Base-by-base conservation (phyloP, 768 basidiomycete genomes). In the Hydnomerulius pinastri region DNA sequence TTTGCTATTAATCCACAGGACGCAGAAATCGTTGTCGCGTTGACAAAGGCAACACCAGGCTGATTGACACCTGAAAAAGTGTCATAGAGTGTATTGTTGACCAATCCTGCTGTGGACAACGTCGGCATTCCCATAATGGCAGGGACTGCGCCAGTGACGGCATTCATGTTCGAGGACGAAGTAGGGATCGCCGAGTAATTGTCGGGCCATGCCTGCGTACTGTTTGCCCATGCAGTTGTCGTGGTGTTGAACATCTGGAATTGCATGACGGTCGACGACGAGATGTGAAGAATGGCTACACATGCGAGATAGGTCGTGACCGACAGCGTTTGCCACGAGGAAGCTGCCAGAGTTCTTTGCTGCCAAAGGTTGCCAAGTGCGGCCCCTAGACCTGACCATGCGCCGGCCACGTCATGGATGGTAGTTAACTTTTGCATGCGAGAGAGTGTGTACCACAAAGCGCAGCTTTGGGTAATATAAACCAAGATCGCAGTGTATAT, bases 341-440 rank as follows among this genome's bases (percentile, higher is more conserved):
- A 50, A 2, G 49, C 24, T 13, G 49, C 17, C n/a, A 46, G 21
- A 5, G 17, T 12, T 2, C 32, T 15, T 15, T 50, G 49, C n/a
- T 12, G 7, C 28, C 29, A 37, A n/a, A 50, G 2, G 20, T 42
- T 20, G n/a, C 15, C 27, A 17, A 50, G 23, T 33, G 49, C 49
- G 5, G 43, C 21, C 9, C 49, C 49, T 4, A 50, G n/a, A 13
- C 49, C 49, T 3, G 43, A 5, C 49, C 49, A 46, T 30, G 49
- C 49, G 25, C 49, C 43, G 35, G 33, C 47, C 8, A 50, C 18
- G 6, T 50, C 43, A 24, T 50, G 48, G 17, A 50, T 50, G 10
- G 44, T 1, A 6, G 49, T 50, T 4, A 50, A 9, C n/a, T 33
- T 47, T 18, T 33, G 43, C n/a, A 15, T 15, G 3, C 24, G 49